Base-by-base conservation (phyloP, 202 grass and related monocot species). In the Panicum hallii region DNA sequence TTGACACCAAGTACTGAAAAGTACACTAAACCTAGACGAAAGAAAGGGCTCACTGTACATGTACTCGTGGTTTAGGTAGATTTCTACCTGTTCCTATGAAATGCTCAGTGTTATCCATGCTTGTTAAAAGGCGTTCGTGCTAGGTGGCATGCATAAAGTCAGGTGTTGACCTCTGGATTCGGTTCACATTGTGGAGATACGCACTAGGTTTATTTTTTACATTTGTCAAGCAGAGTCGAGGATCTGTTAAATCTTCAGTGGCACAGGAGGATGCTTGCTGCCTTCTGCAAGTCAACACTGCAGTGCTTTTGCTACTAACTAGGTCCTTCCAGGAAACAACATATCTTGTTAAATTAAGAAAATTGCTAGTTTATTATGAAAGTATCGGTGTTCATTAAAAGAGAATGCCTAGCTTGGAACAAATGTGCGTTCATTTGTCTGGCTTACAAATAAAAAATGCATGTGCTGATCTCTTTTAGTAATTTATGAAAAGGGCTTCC, bases 211-310 rank as follows among this genome's bases (percentile, higher is more conserved):
- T 84, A 63, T 73, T 83, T 79, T 79, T 64, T 62, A 41, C 75
- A 56, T 61, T 75, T 64, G 5, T 80, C 65, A 56, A 82, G 75
- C 75, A 70, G 68, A 63, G 13, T 23, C 4, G 4, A 42, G 6
- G 46, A 65, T 87, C 63, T 84, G 80, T 65, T 70, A 75, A 77
- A 80, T 71, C 80, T 30, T 80, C 7, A 7, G n/a, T 54, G 12
- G 70, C 69, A 60, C 75, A 76, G 26, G 36, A 41, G 79, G 70
- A 83, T 70, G 75, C 70, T 73, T 72, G 74, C 63, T 84, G 68
- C 70, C 62, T 80, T 79, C 53, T 84, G 45, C 40, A 26, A 64
- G 81, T 84, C 85, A 84, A 78, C 81, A 71, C 75, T 80, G 47
- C 70, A 57, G 26, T 84, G 17, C 23, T 34, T 26, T 26, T 26